Evolutionary conservation across 495 filamentous ascomycete species (phyloP), one percentile per base, ranked within the genome.

Genomic region (Haplographium delicatum): DNA sequence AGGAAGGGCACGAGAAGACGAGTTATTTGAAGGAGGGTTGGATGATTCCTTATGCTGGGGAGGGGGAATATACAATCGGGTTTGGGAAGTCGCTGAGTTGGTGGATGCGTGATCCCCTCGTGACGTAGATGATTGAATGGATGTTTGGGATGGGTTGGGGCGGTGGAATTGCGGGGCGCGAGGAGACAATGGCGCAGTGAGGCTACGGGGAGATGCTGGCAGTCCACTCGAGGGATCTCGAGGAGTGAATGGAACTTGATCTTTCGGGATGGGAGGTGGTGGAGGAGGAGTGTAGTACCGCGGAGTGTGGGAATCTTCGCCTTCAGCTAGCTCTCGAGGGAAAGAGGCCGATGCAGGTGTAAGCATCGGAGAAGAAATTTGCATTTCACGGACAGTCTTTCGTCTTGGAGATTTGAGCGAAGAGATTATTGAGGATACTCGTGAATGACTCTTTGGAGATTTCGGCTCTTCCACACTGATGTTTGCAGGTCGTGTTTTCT

Each of bases 351-450:
- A 74, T 66, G 68, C 69, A 19, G 76, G 75, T 11, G 74, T 79
- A 62, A 72, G 67, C 53, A 80, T 75, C 19, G 76, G 76, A 1
- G 73, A 75, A 6, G 75, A 79, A 47, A 80, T 80, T 53, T 53
- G 66, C 51, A 80, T 61, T 41, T 49, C 66, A 8, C 9, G 33
- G 15, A 57, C 54, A 39, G 65, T 66, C 62, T 68, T 72, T 23
- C 48, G 63, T 64, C 70, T 73, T 35, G 75, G 75, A 5, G 76
- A 79, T 51, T 69, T 72, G 27, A 80, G 67, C 39, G 69, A 72
- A 3, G 73, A 75, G 34, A 80, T 58, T 16, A 80, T 58, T 1
- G 76, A 77, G 2, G 74, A 73, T 37, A 69, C 53, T 27, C 72
- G 69, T 35, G 76, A 80, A 40, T 72, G 63, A 13, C 26, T 42